phyloP scores from a whole-genome alignment of 2,329 filamentous ascomycete genomes.

The Harringtonia lauricola region DNA sequence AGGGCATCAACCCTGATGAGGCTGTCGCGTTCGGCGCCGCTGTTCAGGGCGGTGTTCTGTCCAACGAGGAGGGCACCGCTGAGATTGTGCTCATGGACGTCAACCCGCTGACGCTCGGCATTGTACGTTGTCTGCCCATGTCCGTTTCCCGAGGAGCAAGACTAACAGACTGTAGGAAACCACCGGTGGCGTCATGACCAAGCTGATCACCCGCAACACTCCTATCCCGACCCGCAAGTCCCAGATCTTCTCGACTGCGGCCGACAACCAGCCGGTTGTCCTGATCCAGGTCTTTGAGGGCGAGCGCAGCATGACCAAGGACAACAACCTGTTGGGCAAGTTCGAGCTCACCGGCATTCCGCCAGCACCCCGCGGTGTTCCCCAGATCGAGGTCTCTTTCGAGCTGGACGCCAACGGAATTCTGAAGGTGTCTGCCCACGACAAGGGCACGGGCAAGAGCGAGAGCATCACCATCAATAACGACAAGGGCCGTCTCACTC shows the following conservation, averaged over 20 bases:
- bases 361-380: constrained; percentile 87
- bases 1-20: constrained; percentile 99
- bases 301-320: constrained; percentile 87
- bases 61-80: constrained; percentile 73
- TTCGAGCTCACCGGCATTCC: constrained; percentile 97
- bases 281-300: constrained; percentile 94
- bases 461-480: constrained; percentile 99
- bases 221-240: constrained; percentile 93
- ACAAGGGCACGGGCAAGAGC: constrained; percentile 96
- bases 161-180: constrained; percentile 48
- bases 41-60: constrained; percentile 91
- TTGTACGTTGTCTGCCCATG: constrained; percentile 22
- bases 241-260: constrained; percentile 94
- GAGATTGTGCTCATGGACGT: constrained; percentile 91
- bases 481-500: constrained; percentile 94
- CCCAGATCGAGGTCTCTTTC: constrained; percentile 97
- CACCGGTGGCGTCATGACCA: constrained; percentile 95
- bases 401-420: constrained; percentile 98
- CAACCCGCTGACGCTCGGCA: constrained; percentile 91
- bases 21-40: constrained; percentile 96
- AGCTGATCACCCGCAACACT: constrained; percentile 89
- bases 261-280: constrained; percentile 93
- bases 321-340: constrained; percentile 96
- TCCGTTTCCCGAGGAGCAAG: background rate
- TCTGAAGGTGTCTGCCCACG: constrained; percentile 86